These are phyloP conservation scores for Ilyonectria robusta DNA, from an alignment of 2,329 filamentous ascomycete species.

Conservation along the genomic window DNA sequence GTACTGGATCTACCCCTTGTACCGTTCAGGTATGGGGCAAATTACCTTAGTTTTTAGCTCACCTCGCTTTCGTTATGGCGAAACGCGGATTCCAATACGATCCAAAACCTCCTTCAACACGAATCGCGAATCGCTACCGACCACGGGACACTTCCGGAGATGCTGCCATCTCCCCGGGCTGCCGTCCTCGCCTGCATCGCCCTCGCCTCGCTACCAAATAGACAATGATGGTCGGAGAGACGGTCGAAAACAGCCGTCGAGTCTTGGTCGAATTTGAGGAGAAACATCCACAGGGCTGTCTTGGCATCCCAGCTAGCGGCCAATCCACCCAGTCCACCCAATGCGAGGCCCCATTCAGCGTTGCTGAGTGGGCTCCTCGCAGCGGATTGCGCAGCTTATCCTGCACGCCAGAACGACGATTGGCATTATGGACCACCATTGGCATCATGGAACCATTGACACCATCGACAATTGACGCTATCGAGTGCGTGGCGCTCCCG, in stretches of 20 bases:
- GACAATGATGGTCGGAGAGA: conserved; percentile 9
- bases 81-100: neutral
- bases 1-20: too few relatives aligned
- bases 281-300: conserved; percentile 11
- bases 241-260: neutral
- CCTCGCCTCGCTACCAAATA: neutral
- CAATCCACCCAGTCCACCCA: neutral
- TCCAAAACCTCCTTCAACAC: neutral
- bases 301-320: neutral
- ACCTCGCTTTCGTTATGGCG: neutral
- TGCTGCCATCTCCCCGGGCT: neutral
- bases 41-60: neutral
- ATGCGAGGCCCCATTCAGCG: neutral
- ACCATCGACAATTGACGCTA: conserved; percentile 4
- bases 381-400: neutral
- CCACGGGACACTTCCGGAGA: too few relatives aligned
- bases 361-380: neutral
- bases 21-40: too few relatives aligned
- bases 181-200: neutral
- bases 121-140: too few relatives aligned
- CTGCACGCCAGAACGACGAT: neutral
- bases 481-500: conserved; percentile 3
- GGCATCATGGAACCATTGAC: neutral
- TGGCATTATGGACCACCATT: neutral
- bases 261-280: neutral